Percentiles rank a stretch among this genome's conserved stretches.
Evolutionary conservation across 345 rosid species (phyloP).

Genomic region (Geranium rotundifolium): DNA sequence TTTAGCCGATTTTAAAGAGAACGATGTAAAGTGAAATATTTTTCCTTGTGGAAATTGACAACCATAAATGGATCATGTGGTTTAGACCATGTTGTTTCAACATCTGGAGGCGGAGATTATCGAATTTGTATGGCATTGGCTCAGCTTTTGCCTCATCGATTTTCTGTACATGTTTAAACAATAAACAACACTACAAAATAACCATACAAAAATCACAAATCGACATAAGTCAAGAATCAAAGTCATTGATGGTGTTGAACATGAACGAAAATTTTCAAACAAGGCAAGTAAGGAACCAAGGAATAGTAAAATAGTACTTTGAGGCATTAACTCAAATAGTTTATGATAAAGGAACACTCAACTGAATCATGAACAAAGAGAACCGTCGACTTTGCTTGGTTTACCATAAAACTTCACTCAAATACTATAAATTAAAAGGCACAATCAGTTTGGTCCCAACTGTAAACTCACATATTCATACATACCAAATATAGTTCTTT

Average conservation of each 20-base stretch:
- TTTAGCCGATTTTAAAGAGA: not conserved
- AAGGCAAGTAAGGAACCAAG: no score
- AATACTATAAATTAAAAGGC: no score
- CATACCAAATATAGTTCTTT: no score
- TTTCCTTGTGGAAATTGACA: conserved; percentile 33
- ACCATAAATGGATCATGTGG: conserved; percentile 21
- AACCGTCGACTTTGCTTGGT: no score
- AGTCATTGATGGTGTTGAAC: conserved; percentile 37
- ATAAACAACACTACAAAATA: conserved; percentile 3
- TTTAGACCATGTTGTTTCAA: conserved; percentile 32
- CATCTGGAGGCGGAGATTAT: conserved; percentile 31
- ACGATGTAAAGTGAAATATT: not conserved
- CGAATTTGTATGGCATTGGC: conserved; percentile 31
- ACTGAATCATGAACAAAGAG: no score
- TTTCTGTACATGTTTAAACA: conserved; percentile 24
- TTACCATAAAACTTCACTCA: no score
- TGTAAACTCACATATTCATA: no score
- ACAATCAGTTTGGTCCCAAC: no score
- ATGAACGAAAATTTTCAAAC: not conserved
- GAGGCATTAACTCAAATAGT: not conserved
- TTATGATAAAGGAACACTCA: not conserved
- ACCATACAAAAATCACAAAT: conserved; percentile 14
- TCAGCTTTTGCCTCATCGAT: conserved; percentile 22
- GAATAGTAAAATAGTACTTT: not conserved
- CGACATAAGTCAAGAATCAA: conserved; percentile 43